These are phyloP conservation scores for Rhizoclosmatium globosum DNA, from an alignment of 192 early-diverging fungal genomes.

Conservation along the genomic window DNA sequence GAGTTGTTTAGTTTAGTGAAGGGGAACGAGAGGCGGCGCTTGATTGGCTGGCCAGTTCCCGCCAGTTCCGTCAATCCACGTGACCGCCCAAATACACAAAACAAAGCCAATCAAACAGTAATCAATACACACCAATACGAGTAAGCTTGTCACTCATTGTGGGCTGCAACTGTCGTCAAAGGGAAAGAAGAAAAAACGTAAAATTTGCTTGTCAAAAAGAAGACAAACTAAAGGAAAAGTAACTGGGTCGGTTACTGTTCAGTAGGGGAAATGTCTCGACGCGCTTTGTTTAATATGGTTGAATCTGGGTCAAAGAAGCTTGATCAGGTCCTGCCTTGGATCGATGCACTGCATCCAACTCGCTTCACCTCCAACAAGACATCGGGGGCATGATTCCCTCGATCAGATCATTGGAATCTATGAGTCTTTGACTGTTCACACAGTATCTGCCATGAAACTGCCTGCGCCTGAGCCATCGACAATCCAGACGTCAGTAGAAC, in stretches of 20 bases:
- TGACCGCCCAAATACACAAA: not conserved
- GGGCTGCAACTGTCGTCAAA: not conserved
- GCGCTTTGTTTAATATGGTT: not conserved
- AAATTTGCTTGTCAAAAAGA: not conserved
- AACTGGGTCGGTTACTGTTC: not conserved
- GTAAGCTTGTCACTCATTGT: conserved; percentile 87
- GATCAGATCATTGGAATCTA: not conserved
- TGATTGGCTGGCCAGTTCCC: not conserved
- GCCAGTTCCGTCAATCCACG: not conserved
- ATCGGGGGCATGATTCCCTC: not conserved
- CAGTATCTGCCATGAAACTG: not conserved
- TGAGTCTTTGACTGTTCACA: not conserved
- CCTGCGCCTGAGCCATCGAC: not conserved
- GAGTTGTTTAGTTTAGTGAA: not conserved
- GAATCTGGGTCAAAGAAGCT: not conserved
- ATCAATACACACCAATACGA: conserved; percentile 68
- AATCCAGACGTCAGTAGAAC: not conserved
- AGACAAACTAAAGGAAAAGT: not conserved
- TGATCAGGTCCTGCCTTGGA: not conserved
- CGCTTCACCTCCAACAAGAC: not conserved
- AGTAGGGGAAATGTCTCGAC: not conserved
- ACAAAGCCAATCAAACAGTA: not conserved
- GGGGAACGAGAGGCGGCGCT: not conserved
- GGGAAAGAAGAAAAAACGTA: not conserved
- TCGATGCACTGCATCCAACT: not conserved